Evolutionary conservation across 441 rosid species (phyloP), one percentile per base, ranked within the genome.

Genomic region (Brassica balearica): DNA sequence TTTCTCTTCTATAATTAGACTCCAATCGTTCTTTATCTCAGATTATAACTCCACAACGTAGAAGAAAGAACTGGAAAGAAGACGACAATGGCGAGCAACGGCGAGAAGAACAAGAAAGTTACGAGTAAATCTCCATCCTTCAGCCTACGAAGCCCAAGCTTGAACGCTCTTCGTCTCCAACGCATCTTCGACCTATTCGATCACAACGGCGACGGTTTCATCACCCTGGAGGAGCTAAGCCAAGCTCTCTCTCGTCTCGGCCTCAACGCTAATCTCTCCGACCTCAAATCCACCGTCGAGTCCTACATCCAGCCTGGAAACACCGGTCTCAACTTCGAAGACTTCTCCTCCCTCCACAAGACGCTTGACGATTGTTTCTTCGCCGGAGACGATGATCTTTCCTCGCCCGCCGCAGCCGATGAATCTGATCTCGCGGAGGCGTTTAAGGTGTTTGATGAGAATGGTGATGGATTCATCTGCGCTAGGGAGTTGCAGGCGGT

Each of bases 361-460:
- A 90, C 96, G 0, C 72, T 93, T n/a, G 90, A 88, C 75, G 82
- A 87, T 3, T 67, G 82, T 6, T 87, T 87, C 70, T 88, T 87
- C 32, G 87, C 90, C 7, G 55, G 84, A 25, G 69, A 87, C 74
- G 80, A 82, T 1, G 90, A 92, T 0, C n/a, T 20, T 73, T 83
- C 62, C 82, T 84, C 62, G 77, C 82, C 15, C 12, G 62, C 62
- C 5, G 62, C 62, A 8, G 48, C 22, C 0, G 9, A 77, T 36
- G 98, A 95, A 29, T 71, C 88, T 1, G 99, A 95, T 68, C 83
- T 95, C 56, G 61, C 86, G 8, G 98, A 91, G 85, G 97, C 98
- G 38, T 95, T 95, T 76, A 95, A 91, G 86, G 98, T 95, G 68
- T 95, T 95, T 68, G 98, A 95, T 14, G 98, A 87, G 82, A 91